phyloP scores from a whole-genome alignment of 2,329 filamentous ascomycete species.

The Paradendryphiella salina region DNA sequence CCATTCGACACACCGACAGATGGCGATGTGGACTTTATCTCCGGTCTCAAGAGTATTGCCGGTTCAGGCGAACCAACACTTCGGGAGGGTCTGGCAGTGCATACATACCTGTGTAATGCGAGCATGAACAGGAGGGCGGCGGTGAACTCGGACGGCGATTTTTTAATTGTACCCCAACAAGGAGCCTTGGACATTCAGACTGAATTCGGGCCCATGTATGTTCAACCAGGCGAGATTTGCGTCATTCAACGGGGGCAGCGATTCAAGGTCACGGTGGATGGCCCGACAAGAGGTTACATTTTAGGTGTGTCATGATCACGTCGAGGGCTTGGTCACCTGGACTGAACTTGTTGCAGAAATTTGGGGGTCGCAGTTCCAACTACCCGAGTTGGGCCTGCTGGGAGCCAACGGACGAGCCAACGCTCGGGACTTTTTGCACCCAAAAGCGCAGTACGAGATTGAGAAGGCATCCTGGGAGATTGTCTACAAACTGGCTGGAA shows the following conservation, averaged over 20 bases:
- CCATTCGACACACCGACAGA: constrained; percentile 42
- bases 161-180: constrained; percentile 75
- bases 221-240: constrained; percentile 77
- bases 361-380: constrained; percentile 47
- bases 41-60: constrained; percentile 44
- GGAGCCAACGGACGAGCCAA: constrained; percentile 49
- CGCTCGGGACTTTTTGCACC: constrained; percentile 69
- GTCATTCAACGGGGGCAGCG: constrained; percentile 75
- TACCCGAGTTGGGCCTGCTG: constrained; percentile 46
- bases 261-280: constrained; percentile 69
- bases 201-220: constrained; percentile 72
- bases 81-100: constrained; percentile 43
- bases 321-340: background rate
- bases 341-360: constrained; percentile 33
- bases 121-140: constrained; percentile 49
- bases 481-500: constrained; percentile 62
- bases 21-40: constrained; percentile 41
- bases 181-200: constrained; percentile 76
- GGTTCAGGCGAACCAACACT: constrained; percentile 47
- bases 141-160: constrained; percentile 70
- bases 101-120: constrained; percentile 42
- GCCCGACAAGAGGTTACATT: constrained; percentile 71
- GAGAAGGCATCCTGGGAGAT: constrained; percentile 50
- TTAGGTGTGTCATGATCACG: constrained; percentile 50
- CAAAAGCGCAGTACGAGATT: constrained; percentile 66